phyloP scores from a whole-genome alignment of 129 eudicot species.

The Glebionis coronaria region DNA sequence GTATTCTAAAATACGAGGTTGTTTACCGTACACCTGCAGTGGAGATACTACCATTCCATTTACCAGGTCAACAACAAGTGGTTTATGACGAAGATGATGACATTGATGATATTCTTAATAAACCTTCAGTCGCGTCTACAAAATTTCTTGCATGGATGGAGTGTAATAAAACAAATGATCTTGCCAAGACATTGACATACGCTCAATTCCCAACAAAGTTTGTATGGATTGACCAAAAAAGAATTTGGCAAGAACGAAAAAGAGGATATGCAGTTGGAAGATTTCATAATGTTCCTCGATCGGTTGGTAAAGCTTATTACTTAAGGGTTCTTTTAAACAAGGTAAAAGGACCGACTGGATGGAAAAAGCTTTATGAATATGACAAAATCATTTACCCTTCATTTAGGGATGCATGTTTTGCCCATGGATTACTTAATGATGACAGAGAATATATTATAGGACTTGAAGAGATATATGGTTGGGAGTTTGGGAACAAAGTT shows the following conservation, averaged over 20 bases:
- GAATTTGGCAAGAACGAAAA: neutral
- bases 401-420: neutral
- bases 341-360: neutral
- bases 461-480: neutral
- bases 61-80: neutral
- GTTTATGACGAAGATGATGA: no score
- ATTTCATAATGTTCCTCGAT: neutral
- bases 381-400: neutral
- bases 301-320: neutral
- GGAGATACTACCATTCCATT: neutral
- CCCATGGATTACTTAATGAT: neutral
- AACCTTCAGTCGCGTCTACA: no score
- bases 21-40: neutral
- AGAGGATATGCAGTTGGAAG: neutral
- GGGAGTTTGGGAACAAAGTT: neutral
- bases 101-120: no score
- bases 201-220: no score
- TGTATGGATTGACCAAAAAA: no score
- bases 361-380: neutral
- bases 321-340: neutral
- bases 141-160: no score
- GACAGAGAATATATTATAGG: neutral
- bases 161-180: no score
- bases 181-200: no score
- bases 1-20: neutral